These are phyloP conservation scores for Annulohypoxylon nitens DNA, from an alignment of 495 filamentous ascomycete genomes.

Conservation along the genomic window DNA sequence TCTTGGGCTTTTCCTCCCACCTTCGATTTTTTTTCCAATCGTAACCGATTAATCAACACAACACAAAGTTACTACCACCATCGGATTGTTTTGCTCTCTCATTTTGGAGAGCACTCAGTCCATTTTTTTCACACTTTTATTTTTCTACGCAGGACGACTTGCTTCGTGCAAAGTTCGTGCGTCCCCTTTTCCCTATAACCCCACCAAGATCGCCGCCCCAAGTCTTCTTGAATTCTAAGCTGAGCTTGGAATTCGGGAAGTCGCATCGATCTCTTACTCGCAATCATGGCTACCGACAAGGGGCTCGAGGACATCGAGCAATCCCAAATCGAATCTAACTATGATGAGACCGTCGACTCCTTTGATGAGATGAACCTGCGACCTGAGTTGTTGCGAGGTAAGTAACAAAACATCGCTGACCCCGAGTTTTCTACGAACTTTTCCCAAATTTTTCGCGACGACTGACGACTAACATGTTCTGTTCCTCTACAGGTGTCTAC, in stretches of 20 bases:
- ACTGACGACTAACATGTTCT: constrained; percentile 28
- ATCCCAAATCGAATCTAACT: constrained; percentile 99
- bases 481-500: constrained; percentile 80
- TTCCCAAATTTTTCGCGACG: constrained; percentile 15
- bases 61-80: constrained; percentile 36
- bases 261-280: constrained; percentile 63
- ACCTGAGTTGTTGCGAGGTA: constrained; percentile 96
- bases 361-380: constrained; percentile 99
- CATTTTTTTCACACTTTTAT: constrained; percentile 57
- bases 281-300: constrained; percentile 97
- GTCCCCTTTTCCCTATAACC: constrained; percentile 59
- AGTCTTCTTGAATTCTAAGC: constrained; percentile 69
- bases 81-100: constrained; percentile 62
- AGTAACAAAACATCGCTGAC: constrained; percentile 49
- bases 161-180: constrained; percentile 55
- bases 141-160: constrained; percentile 56
- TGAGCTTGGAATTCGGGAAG: constrained; percentile 79
- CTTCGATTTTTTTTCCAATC: constrained; percentile 47
- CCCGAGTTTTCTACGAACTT: constrained; percentile 14
- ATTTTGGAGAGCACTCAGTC: constrained; percentile 55
- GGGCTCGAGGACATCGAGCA: constrained; percentile 90
- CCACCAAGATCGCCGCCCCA: constrained; percentile 54
- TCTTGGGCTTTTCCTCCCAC: constrained; percentile 51
- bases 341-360: constrained; percentile 99
- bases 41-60: constrained; percentile 51